A percentile compares a stretch with the other conserved stretches of the same genome.
Conservation (phyloP, 2,329 filamentous ascomycete species). For the Fusarium bulbicola region DNA sequence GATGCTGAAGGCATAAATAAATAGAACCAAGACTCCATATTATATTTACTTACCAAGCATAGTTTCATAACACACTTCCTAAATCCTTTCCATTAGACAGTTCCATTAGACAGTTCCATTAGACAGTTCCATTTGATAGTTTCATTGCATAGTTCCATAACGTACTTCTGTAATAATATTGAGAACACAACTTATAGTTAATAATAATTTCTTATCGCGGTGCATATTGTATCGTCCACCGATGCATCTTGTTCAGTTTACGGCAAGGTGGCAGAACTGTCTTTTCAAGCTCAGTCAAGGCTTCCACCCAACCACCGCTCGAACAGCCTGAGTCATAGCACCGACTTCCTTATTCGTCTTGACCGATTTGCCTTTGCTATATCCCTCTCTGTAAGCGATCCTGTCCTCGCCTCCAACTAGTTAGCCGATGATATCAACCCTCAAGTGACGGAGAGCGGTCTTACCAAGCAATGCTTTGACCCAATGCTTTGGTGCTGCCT, state of each 20-base stretch:
- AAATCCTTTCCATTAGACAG: too few relatives aligned
- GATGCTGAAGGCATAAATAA: rapidly evolving
- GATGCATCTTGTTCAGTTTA: rapidly evolving
- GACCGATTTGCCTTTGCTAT: not conserved
- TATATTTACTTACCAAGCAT: rapidly evolving
- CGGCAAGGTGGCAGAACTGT: rapidly evolving
- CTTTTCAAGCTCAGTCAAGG: not conserved
- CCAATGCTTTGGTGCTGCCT: not conserved
- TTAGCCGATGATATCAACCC: not conserved
- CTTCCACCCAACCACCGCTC: not conserved
- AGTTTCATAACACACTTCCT: not conserved
- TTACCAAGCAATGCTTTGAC: not conserved
- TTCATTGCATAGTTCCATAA: too few relatives aligned
- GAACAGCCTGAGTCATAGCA: not conserved
- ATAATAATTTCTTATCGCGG: too few relatives aligned
- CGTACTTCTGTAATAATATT: too few relatives aligned
- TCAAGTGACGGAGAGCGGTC: not conserved
- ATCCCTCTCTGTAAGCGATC: not conserved
- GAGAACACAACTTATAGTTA: too few relatives aligned
- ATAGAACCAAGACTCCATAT: not conserved
- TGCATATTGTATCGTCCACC: not conserved
- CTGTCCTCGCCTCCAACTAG: not conserved
- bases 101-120: too few relatives aligned
- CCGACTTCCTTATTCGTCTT: not conserved
- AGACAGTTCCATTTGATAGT: too few relatives aligned